phyloP scores from a whole-genome alignment of 306 rosid species.

The Pueraria montana region DNA sequence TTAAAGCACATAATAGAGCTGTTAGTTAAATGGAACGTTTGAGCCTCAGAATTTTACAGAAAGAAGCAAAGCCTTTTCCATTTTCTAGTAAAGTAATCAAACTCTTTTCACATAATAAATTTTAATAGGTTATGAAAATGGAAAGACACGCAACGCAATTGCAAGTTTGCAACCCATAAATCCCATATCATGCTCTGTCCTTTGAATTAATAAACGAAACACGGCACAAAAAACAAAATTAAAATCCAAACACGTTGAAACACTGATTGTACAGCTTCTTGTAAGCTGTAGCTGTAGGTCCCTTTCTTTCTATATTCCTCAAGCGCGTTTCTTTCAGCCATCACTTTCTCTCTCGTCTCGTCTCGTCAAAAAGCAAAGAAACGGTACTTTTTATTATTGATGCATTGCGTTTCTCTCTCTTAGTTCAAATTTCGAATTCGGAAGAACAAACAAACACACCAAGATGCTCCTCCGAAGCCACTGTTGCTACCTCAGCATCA shows the following conservation, averaged over 20 bases:
- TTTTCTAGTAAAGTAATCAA: background rate
- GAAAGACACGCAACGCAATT: background rate
- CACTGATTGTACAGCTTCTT: constrained; percentile 23
- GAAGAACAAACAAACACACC: constrained; percentile 15
- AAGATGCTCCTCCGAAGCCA: background rate
- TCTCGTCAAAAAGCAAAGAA: background rate
- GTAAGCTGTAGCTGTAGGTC: constrained; percentile 46
- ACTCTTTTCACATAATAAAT: background rate
- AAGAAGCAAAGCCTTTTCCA: too few species aligned
- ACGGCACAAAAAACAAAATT: background rate
- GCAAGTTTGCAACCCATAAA: background rate
- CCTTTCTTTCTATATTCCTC: background rate
- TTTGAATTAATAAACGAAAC: constrained; percentile 14
- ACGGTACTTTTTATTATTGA: too few species aligned
- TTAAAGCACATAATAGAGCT: constrained; percentile 33
- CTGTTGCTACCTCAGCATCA: constrained; percentile 4
- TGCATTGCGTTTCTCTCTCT: background rate
- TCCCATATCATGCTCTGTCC: constrained; percentile 19
- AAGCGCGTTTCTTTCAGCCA: constrained; percentile 48
- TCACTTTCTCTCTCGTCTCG: background rate
- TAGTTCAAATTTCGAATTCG: constrained; percentile 46
- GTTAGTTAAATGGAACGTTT: constrained; percentile 32
- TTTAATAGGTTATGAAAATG: background rate
- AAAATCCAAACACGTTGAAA: background rate
- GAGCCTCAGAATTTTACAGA: background rate